Evolutionary conservation across 1,284 basidiomycete genomes (phyloP), one percentile per base, ranked within the genome.

Genomic region (Ceratobasidium sp.): DNA sequence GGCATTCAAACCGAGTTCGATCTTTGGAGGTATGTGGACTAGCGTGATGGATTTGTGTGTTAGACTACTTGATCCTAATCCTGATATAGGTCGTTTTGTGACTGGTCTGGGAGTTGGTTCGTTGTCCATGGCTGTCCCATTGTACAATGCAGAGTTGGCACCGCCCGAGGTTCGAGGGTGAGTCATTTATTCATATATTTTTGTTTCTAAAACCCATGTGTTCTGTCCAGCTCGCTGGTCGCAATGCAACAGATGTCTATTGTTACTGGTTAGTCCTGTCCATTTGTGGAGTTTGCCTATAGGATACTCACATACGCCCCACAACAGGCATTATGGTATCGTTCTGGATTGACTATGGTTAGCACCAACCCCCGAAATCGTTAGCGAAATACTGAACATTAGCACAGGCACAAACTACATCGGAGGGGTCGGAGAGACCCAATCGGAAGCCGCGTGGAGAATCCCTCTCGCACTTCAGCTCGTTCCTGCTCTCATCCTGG

Each of bases 201-300:
- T 23, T 6, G 3, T 18, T 26, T 28, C 2, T 41, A 23, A 32
- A 26, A 52, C 14, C 55, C 16, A 30, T 23, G 0, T 55, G 9
- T 5, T 46, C 18, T 30, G 23, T 46, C 35, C 11, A 69, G 64
- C 8, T 90, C 90, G 77, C 83, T 94, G 44, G 92, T 94, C 52
- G 91, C 91, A 2, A 85, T 95, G 14, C 92, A 94, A 79, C 93
- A 94, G 78, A 84, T 94, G 13, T 89, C 90, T 3, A 94, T 94
- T 85, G 84, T 62, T 28, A 55, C 57, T n/a, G 52, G 54, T 63
- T 7, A 21, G 64, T 32, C n/a, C 38, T 18, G 6, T 46, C 26
- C 7, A 46, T 14, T 35, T 30, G 26, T 49, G 7, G 30, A 14
- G 13, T n/a, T 6, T 23, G 26, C n/a, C 30, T 21, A 30, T 30